A percentile compares a stretch with the other conserved stretches of the same genome.
These are phyloP conservation scores for Penicillium sp. DNA, from an alignment of 2,329 filamentous ascomycete species.

Conservation along the genomic window DNA sequence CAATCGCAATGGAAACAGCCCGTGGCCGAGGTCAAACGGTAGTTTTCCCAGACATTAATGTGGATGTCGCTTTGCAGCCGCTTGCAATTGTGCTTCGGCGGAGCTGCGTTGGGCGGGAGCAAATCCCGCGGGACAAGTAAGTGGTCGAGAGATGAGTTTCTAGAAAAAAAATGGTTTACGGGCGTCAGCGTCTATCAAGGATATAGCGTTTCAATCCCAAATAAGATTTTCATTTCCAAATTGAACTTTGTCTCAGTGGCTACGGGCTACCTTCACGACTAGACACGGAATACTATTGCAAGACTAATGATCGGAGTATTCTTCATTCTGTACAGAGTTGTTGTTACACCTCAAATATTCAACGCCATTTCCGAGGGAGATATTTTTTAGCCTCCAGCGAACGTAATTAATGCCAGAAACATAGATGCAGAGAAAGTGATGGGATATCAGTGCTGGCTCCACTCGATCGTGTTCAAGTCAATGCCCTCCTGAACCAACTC, in stretches of 20 bases:
- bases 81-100: not conserved
- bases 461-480: conserved; percentile 93
- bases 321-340: conserved; percentile 25
- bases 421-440: conserved; percentile 5
- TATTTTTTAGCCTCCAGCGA: conserved; percentile 18
- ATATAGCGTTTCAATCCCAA: too few relatives aligned
- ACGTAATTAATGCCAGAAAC: conserved; percentile 18
- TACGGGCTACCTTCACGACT: not conserved
- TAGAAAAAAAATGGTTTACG: not conserved
- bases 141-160: not conserved
- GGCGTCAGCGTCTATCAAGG: too few relatives aligned
- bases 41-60: not conserved
- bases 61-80: not conserved
- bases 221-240: not conserved
- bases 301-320: not conserved
- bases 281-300: not conserved
- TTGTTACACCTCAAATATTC: conserved; percentile 20
- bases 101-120: not conserved
- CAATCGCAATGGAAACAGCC: not conserved
- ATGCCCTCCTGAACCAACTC: conserved; percentile 96
- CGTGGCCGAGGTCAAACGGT: not conserved
- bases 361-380: conserved; percentile 17
- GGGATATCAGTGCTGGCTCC: conserved; percentile 80
- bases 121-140: not conserved
- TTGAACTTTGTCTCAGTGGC: not conserved